Conservation (phyloP, 78 protist species). For the Dictyostelium purpureum region DNA sequence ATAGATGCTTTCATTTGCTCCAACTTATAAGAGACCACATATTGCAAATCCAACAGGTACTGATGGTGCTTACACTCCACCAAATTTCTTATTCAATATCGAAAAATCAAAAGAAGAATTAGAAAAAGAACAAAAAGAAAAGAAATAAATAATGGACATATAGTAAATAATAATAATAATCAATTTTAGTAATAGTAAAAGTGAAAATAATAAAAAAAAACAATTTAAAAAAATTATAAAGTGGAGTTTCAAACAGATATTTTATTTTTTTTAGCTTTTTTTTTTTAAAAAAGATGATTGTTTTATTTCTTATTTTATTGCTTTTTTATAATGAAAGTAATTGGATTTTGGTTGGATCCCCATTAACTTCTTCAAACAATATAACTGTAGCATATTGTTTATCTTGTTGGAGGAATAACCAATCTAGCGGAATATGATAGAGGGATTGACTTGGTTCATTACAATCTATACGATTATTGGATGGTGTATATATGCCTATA, state of each 20-base stretch:
- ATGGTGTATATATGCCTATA: slow-evolving; percentile 27
- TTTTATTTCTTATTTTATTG: too few relatives aligned
- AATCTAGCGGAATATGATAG: slow-evolving; percentile 57
- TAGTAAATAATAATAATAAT: neutral
- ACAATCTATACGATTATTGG: slow-evolving; percentile 26
- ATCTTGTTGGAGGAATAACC: neutral
- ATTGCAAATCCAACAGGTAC: slow-evolving; percentile 71
- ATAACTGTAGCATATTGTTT: neutral
- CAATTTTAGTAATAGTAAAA: neutral
- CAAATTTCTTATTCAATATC: slow-evolving; percentile 61
- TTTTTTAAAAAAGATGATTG: too few relatives aligned
- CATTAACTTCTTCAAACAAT: slow-evolving; percentile 28
- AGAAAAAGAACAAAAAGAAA: slow-evolving; percentile 28
- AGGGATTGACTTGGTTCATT: slow-evolving; percentile 21
- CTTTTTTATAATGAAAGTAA: neutral
- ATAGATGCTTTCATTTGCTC: slow-evolving; percentile 15
- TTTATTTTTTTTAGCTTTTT: too few relatives aligned
- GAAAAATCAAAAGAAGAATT: slow-evolving; percentile 33
- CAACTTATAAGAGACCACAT: slow-evolving; percentile 68
- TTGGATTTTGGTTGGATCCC: slow-evolving; percentile 17
- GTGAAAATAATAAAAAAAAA: neutral
- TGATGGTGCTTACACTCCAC: slow-evolving; percentile 73
- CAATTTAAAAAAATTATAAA: neutral
- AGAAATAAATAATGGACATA: neutral
- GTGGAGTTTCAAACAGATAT: too few relatives aligned